Evolutionary conservation across 768 basidiomycete species (phyloP).

Genomic region (Filobasidium wieringae): DNA sequence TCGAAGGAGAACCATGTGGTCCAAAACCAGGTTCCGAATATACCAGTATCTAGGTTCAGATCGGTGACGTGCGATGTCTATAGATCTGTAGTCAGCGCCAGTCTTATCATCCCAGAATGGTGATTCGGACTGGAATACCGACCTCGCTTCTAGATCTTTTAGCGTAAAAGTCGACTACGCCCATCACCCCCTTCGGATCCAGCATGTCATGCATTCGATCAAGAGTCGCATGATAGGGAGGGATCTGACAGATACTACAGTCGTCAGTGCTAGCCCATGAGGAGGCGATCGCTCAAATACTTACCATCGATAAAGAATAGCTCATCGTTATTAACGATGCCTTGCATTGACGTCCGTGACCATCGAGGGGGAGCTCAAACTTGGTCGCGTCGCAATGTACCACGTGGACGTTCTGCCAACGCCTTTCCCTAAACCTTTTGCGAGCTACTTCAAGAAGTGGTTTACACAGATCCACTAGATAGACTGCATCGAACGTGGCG

Average conservation of each 20-base stretch:
- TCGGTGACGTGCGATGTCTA: neutral
- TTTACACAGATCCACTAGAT: conserved; percentile 62
- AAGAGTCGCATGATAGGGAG: conserved; percentile 54
- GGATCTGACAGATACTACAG: conserved; percentile 42
- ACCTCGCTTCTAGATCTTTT: neutral
- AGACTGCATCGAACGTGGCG: conserved; percentile 53
- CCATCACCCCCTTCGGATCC: conserved; percentile 50
- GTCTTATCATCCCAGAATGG: neutral
- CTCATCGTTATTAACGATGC: conserved; percentile 41
- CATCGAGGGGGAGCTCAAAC: conserved; percentile 49
- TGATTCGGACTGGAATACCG: neutral
- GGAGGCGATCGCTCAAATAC: conserved; percentile 4
- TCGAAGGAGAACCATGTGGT: conserved; percentile 42
- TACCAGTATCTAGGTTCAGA: conserved; percentile 8
- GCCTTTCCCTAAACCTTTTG: conserved; percentile 52
- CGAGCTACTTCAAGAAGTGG: conserved; percentile 59
- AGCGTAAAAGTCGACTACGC: conserved; percentile 59
- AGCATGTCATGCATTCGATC: conserved; percentile 59
- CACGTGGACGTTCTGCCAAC: conserved; percentile 63
- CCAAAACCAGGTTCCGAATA: conserved; percentile 45
- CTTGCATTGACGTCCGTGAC: conserved; percentile 12
- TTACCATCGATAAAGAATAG: conserved; percentile 43
- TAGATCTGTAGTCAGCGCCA: neutral
- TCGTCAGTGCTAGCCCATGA: neutral
- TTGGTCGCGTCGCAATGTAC: conserved; percentile 60